Percentiles rank a stretch among this genome's conserved stretches.
phyloP scores from a whole-genome alignment of 2,329 filamentous ascomycete species.

The Drechslerella coelobrocha region DNA sequence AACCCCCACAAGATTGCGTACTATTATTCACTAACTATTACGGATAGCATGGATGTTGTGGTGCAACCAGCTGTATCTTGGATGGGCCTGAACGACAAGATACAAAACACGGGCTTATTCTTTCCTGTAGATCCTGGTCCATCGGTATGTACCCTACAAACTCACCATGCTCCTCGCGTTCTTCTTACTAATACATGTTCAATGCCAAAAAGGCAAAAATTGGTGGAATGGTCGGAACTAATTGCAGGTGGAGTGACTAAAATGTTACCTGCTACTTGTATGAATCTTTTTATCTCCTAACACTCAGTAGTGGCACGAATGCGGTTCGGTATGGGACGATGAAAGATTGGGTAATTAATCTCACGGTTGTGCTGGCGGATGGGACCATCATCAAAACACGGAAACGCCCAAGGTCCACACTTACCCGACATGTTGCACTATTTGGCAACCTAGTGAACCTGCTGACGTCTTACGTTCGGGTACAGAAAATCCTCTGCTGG shows the following conservation, averaged over 20 bases:
- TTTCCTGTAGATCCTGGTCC: slow-evolving; percentile 87
- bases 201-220: slow-evolving; percentile 71
- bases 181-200: background rate
- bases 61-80: slow-evolving; percentile 92
- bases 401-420: slow-evolving; percentile 69
- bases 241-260: slow-evolving; percentile 61
- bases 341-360: slow-evolving; percentile 87
- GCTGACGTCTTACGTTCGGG: slow-evolving; percentile 19
- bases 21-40: slow-evolving; percentile 13
- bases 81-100: slow-evolving; percentile 82
- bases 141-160: slow-evolving; percentile 55
- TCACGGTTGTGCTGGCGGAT: slow-evolving; percentile 89
- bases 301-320: slow-evolving; percentile 74
- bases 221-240: slow-evolving; percentile 82
- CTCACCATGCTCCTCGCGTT: background rate
- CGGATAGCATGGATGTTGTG: slow-evolving; percentile 75
- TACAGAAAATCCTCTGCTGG: slow-evolving; percentile 83
- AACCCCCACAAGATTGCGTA: background rate
- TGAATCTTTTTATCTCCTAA: background rate
- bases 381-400: slow-evolving; percentile 88
- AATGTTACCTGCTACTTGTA: background rate
- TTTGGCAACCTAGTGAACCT: slow-evolving; percentile 5
- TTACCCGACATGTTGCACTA: slow-evolving; percentile 4
- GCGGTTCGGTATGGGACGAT: slow-evolving; percentile 93
- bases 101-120: slow-evolving; percentile 78